These are phyloP conservation scores for Collybia nuda DNA, from an alignment of 768 basidiomycete genomes.

Conservation along the genomic window DNA sequence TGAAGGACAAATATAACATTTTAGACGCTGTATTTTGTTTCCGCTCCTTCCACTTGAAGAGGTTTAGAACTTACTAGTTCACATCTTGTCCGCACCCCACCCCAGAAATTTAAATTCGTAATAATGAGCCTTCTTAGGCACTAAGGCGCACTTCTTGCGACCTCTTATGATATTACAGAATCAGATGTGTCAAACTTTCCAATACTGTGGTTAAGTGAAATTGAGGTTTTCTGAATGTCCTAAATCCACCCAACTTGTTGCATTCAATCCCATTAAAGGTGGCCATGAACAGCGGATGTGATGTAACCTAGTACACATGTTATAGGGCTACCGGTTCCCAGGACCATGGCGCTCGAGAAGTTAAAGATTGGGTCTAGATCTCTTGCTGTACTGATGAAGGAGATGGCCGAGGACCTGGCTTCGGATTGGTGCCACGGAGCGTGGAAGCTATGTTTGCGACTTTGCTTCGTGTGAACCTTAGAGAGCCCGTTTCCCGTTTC, in stretches of 20 bases:
- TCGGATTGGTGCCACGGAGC: slow-evolving; percentile 14
- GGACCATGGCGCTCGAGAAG: slow-evolving; percentile 12
- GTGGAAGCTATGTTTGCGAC: slow-evolving; percentile 8
- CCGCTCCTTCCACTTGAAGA: no score
- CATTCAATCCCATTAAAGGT: no score
- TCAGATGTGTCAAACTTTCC: no score
- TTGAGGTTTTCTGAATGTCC: no score
- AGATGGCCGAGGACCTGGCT: slow-evolving; percentile 18
- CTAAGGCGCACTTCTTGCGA: neutral
- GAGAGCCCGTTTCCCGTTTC: slow-evolving; percentile 5
- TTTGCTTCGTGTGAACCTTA: neutral
- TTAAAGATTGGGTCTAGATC: slow-evolving; percentile 10
- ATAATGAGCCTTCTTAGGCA: neutral
- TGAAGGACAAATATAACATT: no score
- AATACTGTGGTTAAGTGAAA: no score
- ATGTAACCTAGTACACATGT: slow-evolving; percentile 2
- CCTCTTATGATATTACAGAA: no score
- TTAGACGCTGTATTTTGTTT: neutral
- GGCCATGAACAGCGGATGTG: no score
- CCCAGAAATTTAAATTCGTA: neutral
- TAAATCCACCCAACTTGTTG: no score
- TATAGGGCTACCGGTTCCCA: slow-evolving; percentile 12
- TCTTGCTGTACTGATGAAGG: slow-evolving; percentile 15
- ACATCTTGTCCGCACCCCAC: neutral
- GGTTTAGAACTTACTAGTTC: no score